A percentile compares a stretch with the other conserved stretches of the same genome.
phyloP scores from a whole-genome alignment of 805 yeast species.

The Candida peoriensis region DNA sequence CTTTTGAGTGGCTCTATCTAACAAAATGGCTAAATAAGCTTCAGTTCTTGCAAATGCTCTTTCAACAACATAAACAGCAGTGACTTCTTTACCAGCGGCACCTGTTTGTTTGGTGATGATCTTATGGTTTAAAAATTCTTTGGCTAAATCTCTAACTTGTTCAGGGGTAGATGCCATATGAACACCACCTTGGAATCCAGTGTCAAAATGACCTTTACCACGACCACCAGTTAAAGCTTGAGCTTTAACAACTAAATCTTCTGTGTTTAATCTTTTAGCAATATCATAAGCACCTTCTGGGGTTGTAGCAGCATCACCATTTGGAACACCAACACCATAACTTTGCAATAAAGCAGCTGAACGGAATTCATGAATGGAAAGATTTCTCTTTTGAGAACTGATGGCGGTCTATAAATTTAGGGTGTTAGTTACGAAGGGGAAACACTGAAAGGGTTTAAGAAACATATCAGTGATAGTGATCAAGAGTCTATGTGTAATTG shows the following conservation, averaged over 20 bases:
- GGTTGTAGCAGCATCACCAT: conserved; percentile 86
- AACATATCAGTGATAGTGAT: too few relatives aligned
- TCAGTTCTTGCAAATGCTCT: conserved; percentile 92
- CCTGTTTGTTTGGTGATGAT: conserved; percentile 98
- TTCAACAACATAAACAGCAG: conserved; percentile 94
- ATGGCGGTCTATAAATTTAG: conserved; percentile 10
- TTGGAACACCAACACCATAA: conserved; percentile 88
- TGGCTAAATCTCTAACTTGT: conserved; percentile 82
- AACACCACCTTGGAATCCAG: conserved; percentile 95
- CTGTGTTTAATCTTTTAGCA: conserved; percentile 70
- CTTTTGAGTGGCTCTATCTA: conserved; percentile 88
- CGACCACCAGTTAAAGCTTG: conserved; percentile 99
- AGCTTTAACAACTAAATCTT: conserved; percentile 92
- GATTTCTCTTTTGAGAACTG: conserved; percentile 47
- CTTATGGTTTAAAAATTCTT: conserved; percentile 87
- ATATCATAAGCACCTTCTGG: conserved; percentile 82
- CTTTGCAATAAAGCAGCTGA: conserved; percentile 77
- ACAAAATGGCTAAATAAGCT: conserved; percentile 89
- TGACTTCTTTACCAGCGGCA: conserved; percentile 92
- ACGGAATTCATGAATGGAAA: conserved; percentile 94
- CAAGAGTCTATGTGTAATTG: too few relatives aligned
- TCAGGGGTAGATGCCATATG: conserved; percentile 79
- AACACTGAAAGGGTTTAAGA: too few relatives aligned
- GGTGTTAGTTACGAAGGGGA: too few relatives aligned
- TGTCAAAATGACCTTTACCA: conserved; percentile 97